A percentile compares a stretch with the other conserved stretches of the same genome.
Evolutionary conservation across 2,329 filamentous ascomycete species (phyloP).

Genomic region (Aspergillus brasiliensis): DNA sequence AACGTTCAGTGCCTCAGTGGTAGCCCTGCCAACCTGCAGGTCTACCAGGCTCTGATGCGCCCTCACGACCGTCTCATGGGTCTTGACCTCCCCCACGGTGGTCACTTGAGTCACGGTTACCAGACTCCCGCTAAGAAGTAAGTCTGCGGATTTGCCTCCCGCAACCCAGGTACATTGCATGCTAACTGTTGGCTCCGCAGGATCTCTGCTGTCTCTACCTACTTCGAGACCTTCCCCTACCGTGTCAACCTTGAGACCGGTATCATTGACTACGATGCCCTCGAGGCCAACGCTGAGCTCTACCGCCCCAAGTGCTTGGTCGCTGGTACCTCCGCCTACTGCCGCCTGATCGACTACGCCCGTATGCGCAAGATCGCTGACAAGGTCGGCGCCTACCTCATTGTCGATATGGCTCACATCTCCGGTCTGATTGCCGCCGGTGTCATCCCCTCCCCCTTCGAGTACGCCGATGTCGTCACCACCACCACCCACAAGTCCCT

Average conservation of each 20-base stretch:
- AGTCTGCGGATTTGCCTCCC: conserved; percentile 33
- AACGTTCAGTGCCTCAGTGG: conserved; percentile 95
- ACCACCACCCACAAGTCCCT: conserved; percentile 98
- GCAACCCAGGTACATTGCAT: not conserved
- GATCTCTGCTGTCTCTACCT: conserved; percentile 98
- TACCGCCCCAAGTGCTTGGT: conserved; percentile 97
- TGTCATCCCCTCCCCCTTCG: conserved; percentile 87
- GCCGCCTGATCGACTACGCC: conserved; percentile 91
- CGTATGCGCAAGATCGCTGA: conserved; percentile 88
- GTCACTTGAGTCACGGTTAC: conserved; percentile 95
- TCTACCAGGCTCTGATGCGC: conserved; percentile 92
- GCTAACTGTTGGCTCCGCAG: conserved; percentile 36
- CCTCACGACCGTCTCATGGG: conserved; percentile 97
- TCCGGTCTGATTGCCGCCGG: conserved; percentile 91
- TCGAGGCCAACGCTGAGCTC: conserved; percentile 82
- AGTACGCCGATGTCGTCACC: conserved; percentile 89
- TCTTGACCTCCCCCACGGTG: conserved; percentile 92
- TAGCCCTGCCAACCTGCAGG: conserved; percentile 94
- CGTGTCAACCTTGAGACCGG: conserved; percentile 86
- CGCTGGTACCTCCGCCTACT: conserved; percentile 93
- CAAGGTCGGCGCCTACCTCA: conserved; percentile 86
- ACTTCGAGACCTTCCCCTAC: conserved; percentile 98
- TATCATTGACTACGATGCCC: conserved; percentile 89
- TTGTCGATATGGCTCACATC: conserved; percentile 97
- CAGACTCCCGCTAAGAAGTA: conserved; percentile 88